Evolutionary conservation across 805 yeast genomes (phyloP).

Genomic region (Barnettozyma populi): DNA sequence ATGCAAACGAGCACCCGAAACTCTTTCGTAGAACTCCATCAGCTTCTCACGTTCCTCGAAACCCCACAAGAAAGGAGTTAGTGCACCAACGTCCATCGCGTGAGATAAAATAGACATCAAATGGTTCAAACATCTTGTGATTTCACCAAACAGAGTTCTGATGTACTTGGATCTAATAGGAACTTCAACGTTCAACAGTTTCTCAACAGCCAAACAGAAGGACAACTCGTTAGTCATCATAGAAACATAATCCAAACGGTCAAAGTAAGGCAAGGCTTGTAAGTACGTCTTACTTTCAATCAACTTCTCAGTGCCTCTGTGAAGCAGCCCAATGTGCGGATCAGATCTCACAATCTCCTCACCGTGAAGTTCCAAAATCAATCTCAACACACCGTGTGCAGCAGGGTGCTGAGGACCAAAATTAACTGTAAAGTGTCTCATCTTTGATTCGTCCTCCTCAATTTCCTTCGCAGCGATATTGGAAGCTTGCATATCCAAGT

Average conservation of each 20-base stretch:
- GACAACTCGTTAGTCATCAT: constrained; percentile 93
- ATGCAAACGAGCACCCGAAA: constrained; percentile 85
- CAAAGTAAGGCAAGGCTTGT: constrained; percentile 87
- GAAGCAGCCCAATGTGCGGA: constrained; percentile 84
- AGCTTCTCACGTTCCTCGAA: constrained; percentile 90
- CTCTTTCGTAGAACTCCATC: constrained; percentile 90
- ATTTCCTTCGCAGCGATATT: constrained; percentile 25
- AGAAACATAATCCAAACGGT: constrained; percentile 75
- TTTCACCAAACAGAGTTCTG: constrained; percentile 81
- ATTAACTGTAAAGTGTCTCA: constrained; percentile 84
- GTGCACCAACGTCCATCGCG: constrained; percentile 93
- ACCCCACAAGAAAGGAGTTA: constrained; percentile 92
- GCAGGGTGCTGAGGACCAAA: constrained; percentile 96
- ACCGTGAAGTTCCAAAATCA: constrained; percentile 81
- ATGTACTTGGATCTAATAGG: constrained; percentile 82
- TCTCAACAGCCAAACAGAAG: constrained; percentile 78
- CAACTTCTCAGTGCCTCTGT: constrained; percentile 85
- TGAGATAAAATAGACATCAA: constrained; percentile 82
- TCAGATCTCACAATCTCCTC: constrained; percentile 84
- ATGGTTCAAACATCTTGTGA: constrained; percentile 78
- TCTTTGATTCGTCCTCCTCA: constrained; percentile 33
- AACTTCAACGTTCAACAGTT: constrained; percentile 75
- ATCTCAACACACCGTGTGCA: constrained; percentile 86
- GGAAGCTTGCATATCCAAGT: constrained; percentile 28
- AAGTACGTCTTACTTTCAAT: constrained; percentile 81